Base-by-base conservation (phyloP, 139 green algal genomes). In the Coccomyxa sp. region DNA sequence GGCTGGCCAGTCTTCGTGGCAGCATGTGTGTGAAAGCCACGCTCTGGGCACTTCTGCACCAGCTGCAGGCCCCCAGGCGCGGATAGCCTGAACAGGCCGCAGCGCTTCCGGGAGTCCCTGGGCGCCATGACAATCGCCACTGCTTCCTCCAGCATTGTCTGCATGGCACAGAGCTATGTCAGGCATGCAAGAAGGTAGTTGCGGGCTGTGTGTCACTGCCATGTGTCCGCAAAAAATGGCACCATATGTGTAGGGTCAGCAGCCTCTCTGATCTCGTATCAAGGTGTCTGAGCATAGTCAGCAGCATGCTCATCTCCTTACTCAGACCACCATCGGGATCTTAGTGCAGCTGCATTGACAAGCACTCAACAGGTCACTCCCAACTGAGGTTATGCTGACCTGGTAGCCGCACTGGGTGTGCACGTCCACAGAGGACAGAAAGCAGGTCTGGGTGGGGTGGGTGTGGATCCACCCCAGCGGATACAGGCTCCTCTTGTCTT, bases 381-480 rank as follows among this genome's bases (percentile, higher is more conserved):
- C 50, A 64, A 6, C 50, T 7, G 50, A 1, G 50, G n/a, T n/a
- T 10, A 4, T n/a, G 29, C 77, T 7, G 50, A 87, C 86, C 82
- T 90, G 87, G 84, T 96, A 98, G 73, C 90, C 87, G 70, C 85
- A 94, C 68, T 96, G 92, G 0, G 95, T 99, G 89, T 99, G 95
- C 2, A 99, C 84, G 78, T 99, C 95, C 22, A 99, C 88, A 7
- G 88, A 95, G 0, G 92, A 97, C 73, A 99, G 88, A 88, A 99
- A 99, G 88, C 95, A 99, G 24, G 93, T 93, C 86, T 97, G 93
- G 31, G 93, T 93, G 36, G 95, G 95, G 87, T 99, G 95, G 4
- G 95, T 99, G 88, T 99, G 95, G 77, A 99, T 97, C 95, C 95
- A 99, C 55, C 95, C 95, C 39, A 99, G 78, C 22, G 95, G 90